Conservation (phyloP, 73 alveolate genomes). For the Paraurostyla sp. region DNA sequence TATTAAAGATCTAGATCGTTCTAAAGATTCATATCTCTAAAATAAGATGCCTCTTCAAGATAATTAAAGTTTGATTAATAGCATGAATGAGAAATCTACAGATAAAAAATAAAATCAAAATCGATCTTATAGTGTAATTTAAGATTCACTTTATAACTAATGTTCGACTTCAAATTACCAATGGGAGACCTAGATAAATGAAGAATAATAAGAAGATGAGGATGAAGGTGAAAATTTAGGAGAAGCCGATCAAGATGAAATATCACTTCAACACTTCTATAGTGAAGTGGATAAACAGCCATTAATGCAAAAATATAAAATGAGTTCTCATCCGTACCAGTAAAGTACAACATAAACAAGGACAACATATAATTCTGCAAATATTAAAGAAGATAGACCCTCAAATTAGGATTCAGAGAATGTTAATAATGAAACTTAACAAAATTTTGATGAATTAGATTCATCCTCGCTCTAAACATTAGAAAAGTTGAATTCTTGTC, state of each 20-base stretch:
- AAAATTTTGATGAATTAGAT: background rate
- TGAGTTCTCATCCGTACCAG: too few species aligned
- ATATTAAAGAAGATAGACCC: background rate
- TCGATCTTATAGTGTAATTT: background rate
- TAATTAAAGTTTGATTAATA: background rate
- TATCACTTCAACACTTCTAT: background rate
- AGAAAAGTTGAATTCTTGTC: background rate
- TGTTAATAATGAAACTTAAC: background rate
- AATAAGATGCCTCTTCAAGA: background rate
- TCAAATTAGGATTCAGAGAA: background rate
- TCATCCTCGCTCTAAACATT: background rate
- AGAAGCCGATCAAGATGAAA: constrained; percentile 21
- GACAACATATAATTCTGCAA: too few species aligned
- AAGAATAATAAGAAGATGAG: constrained; percentile 16
- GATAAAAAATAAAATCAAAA: background rate
- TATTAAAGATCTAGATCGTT: background rate
- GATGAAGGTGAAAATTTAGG: constrained; percentile 46
- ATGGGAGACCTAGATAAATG: constrained; percentile 25
- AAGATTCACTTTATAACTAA: background rate
- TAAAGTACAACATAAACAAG: too few species aligned
- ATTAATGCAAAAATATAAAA: background rate
- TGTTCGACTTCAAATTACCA: background rate
- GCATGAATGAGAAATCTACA: background rate
- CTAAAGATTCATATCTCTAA: background rate
- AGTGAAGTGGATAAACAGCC: constrained; percentile 22